These are phyloP conservation scores for Tardiomyces depauwii DNA, from an alignment of 1,139 yeast species.

Conservation along the genomic window DNA sequence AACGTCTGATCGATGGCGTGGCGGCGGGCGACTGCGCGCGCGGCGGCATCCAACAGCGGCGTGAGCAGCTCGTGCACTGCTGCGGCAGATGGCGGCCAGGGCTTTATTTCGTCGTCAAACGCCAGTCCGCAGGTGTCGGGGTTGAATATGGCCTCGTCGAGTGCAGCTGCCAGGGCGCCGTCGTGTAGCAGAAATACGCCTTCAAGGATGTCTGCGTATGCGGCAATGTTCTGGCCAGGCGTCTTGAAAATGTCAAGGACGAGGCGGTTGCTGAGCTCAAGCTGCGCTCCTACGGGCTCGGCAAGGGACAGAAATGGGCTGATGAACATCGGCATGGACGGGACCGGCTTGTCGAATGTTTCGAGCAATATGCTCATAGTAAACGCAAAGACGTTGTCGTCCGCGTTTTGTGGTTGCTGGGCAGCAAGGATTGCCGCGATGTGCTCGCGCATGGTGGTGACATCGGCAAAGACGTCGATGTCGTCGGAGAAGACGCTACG, in stretches of 20 bases:
- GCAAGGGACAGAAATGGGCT: not conserved
- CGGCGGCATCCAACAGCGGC: not conserved
- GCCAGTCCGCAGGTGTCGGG: not conserved
- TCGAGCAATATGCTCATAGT: not conserved
- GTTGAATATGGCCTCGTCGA: not conserved
- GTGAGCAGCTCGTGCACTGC: not conserved
- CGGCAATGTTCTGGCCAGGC: not conserved
- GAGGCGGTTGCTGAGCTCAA: conserved; percentile 10
- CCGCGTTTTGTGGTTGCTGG: not conserved
- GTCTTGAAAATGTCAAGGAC: conserved; percentile 8
- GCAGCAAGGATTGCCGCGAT: conserved; percentile 2
- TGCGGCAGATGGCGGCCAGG: not conserved
- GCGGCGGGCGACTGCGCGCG: not conserved
- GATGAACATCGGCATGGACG: not conserved
- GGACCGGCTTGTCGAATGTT: not conserved
- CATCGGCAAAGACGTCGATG: conserved; percentile 4
- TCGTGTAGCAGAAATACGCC: not conserved
- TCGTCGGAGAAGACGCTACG: not conserved
- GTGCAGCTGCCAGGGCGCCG: not conserved
- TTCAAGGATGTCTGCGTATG: not conserved
- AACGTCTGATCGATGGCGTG: not conserved
- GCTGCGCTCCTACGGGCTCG: conserved; percentile 6
- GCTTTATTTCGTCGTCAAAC: not conserved
- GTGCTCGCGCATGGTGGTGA: conserved; percentile 5
- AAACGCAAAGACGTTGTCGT: not conserved